Evolutionary conservation across 2,329 filamentous ascomycete genomes (phyloP), one percentile per base, ranked within the genome.

Genomic region (Venturia nashicola): DNA sequence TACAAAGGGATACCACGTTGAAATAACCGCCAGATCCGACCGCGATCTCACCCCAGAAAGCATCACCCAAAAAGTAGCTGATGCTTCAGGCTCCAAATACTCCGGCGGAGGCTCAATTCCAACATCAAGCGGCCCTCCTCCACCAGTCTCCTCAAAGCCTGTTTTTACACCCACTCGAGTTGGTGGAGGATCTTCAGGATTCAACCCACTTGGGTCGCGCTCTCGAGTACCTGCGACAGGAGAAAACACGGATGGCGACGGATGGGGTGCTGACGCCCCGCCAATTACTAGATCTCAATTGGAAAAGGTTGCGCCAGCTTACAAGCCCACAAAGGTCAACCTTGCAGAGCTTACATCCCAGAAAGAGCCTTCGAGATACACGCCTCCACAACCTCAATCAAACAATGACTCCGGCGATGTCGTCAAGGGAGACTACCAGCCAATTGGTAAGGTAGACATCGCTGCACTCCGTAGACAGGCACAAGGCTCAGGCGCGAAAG

Each of bases 391-490:
- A 48, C 73, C 74, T 62, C 71, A 73, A 44, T 76, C 82, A 59
- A 79, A 83, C 55, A 73, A 74, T 59, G 71, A 75, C 32, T 70
- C 71, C 32, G 73, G 76, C 12, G 88, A 91, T 71, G 83, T 97
- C 23, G 86, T 97, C 61, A 89, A 78, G 71, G 94, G 94, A 55
- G 88, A 83, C 18, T 99, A 99, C 75, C 91, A 97, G 74, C 94
- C 94, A 23, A 80, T 99, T 69, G 94, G 94, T 64, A 97, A 97
- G 78, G 89, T 99, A n/a, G 92, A 99, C 71, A 97, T 99, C 76
- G 89, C 88, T 32, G 92, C 91, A 44, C 88, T 99, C 68, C 86
- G 94, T 67, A 77, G 86, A 81, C 73, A 90, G 83, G 79, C 91
- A 77, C 72, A 86, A 80, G 79, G 86, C 79, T 70, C 80, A 74